These are phyloP conservation scores for Astragalus membranaceus DNA, from an alignment of 306 rosid species.

Conservation along the genomic window DNA sequence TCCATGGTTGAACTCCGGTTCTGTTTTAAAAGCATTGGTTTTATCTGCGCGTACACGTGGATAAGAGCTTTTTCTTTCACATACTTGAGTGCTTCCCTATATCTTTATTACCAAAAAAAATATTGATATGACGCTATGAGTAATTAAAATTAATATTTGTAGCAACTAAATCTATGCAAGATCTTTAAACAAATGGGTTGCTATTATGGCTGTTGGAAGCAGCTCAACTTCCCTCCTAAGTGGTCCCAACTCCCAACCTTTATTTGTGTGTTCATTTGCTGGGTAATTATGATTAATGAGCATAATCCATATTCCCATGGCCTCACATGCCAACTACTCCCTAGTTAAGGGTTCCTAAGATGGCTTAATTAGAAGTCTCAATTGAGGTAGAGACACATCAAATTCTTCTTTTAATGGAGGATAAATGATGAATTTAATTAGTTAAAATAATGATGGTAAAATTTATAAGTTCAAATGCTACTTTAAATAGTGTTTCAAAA, in stretches of 20 bases:
- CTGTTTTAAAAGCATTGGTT: too few species aligned
- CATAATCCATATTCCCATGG: slow-evolving; percentile 30
- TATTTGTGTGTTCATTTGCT: slow-evolving; percentile 27
- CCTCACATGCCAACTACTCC: slow-evolving; percentile 38
- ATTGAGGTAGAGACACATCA: too few species aligned
- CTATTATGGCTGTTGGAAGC: slow-evolving; percentile 37
- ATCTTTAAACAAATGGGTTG: slow-evolving; percentile 36
- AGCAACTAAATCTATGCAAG: not conserved
- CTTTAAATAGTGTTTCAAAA: too few species aligned
- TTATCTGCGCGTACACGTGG: too few species aligned
- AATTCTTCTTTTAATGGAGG: too few species aligned
- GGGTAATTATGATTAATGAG: slow-evolving; percentile 35
- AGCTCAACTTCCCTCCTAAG: slow-evolving; percentile 23
- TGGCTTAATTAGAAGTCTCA: not conserved
- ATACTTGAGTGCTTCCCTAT: too few species aligned
- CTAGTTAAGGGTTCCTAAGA: not conserved
- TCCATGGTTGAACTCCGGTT: too few species aligned
- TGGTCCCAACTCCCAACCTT: slow-evolving; percentile 49
- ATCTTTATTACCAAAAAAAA: too few species aligned
- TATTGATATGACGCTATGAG: not conserved
- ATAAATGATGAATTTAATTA: too few species aligned
- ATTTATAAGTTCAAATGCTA: too few species aligned
- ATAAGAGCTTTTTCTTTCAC: too few species aligned
- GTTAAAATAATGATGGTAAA: too few species aligned
- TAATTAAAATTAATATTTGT: not conserved